Evolutionary conservation across 805 yeast genomes (phyloP).

Genomic region (Nakazawaea wickerhamii): DNA sequence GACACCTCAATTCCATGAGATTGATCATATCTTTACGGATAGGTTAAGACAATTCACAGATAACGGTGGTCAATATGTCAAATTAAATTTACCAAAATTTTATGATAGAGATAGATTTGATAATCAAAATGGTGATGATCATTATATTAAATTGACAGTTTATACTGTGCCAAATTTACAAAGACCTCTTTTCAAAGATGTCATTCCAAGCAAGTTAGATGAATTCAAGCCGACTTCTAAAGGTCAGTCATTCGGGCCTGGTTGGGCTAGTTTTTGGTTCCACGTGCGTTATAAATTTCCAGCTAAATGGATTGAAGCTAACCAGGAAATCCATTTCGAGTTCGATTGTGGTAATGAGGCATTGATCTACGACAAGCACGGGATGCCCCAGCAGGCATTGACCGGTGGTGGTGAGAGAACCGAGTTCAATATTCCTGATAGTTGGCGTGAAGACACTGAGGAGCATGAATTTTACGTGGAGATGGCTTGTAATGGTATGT

Average conservation of each 20-base stretch:
- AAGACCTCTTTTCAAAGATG: conserved; percentile 59
- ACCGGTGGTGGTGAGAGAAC: conserved; percentile 82
- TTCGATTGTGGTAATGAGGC: conserved; percentile 92
- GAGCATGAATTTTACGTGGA: conserved; percentile 75
- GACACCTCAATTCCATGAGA: conserved; percentile 68
- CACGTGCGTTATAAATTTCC: conserved; percentile 64
- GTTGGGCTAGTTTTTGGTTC: conserved; percentile 98
- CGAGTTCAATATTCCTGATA: conserved; percentile 61
- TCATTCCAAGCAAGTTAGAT: conserved; percentile 42
- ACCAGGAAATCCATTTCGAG: conserved; percentile 47
- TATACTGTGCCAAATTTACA: conserved; percentile 69
- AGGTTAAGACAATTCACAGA: conserved; percentile 73
- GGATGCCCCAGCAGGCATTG: conserved; percentile 74
- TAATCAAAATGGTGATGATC: conserved; percentile 24
- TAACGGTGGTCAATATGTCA: conserved; percentile 64
- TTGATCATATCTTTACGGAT: conserved; percentile 66
- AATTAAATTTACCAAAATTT: conserved; percentile 75
- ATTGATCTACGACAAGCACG: conserved; percentile 61
- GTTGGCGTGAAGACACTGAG: conserved; percentile 41
- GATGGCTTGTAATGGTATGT: conserved; percentile 92
- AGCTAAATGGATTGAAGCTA: conserved; percentile 42
- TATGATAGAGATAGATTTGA: conserved; percentile 60
- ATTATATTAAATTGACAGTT: conserved; percentile 51
- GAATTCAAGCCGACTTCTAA: conserved; percentile 53
- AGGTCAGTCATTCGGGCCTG: conserved; percentile 84